Evolutionary conservation across 176 grass and related monocot genomes (phyloP), one percentile per base, ranked within the genome.

Genomic region (Otatea glauca): DNA sequence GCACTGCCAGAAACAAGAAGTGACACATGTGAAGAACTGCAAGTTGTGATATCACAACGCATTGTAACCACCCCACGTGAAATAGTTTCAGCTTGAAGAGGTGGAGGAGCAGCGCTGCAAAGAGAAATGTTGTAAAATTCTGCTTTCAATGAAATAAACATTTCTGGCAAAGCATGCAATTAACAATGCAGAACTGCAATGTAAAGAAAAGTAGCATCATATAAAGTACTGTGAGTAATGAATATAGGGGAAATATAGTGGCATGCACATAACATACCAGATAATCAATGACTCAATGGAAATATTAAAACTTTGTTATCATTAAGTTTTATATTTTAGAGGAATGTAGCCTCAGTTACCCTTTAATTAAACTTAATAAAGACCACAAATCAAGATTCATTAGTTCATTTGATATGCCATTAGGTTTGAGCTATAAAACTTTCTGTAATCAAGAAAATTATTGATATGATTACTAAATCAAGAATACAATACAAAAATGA

Each of bases 11-110:
- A 92, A 43, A 92, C 82, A 63, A 95, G 60, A 61, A 94, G 83
- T 58, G 93, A 92, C 63, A 92, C 67, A 9, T 91, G 80, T 27
- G 93, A 81, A 14, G 80, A 88, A 86, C 90, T 92, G 77, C 79
- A 86, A 44, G 93, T 95, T 88, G 71, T 71, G 45, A 95, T 73
- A 88, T 91, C 86, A 62, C 93, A 95, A 72, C 88, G 82, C 90
- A 95, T 95, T 63, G 88, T 92, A 81, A 92, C 88, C 79, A 92
- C 81, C 21, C 88, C 88, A 66, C 75, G 83, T 49, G 83, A 55
- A 43, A 92, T 72, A 62, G 83, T 70, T 43, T 84, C 88, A 81
- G 72, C 86, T 88, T 88, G 83, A 81, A 92, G 86, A 61, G 87
- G 78, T 39, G 88, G 93, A 58, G 88, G 79, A 69, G 58, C 1